phyloP scores from a whole-genome alignment of 2,329 filamentous ascomycete genomes.

The Ophiosphaerella herpotricha region DNA sequence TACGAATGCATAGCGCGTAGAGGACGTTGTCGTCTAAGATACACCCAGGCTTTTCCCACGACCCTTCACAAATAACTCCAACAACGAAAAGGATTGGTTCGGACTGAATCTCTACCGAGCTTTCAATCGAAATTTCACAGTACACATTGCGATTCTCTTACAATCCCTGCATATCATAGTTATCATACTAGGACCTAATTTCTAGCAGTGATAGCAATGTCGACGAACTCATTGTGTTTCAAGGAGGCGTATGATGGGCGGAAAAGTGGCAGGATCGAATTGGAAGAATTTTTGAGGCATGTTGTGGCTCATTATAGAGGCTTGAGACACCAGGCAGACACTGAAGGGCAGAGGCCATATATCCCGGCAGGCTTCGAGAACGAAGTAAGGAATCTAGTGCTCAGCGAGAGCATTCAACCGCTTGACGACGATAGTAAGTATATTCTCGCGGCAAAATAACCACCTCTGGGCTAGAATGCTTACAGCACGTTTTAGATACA shows the following conservation, averaged over 20 bases:
- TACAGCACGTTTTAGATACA: slow-evolving; percentile 1
- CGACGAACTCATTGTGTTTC: slow-evolving; percentile 6
- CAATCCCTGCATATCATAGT: neutral
- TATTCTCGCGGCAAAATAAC: neutral
- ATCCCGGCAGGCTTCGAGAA: slow-evolving; percentile 5
- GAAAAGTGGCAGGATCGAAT: neutral
- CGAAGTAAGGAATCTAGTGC: slow-evolving; percentile 6
- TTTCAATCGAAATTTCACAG: neutral
- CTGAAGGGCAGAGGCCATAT: slow-evolving; percentile 5
- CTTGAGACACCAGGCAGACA: slow-evolving; percentile 5
- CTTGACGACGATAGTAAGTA: slow-evolving; percentile 6
- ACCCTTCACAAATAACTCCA: neutral
- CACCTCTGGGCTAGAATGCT: neutral
- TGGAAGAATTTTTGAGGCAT: slow-evolving; percentile 8
- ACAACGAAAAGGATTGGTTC: neutral
- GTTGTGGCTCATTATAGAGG: slow-evolving; percentile 7
- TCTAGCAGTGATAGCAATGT: slow-evolving; percentile 4
- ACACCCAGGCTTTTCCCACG: neutral
- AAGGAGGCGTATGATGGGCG: slow-evolving; percentile 2
- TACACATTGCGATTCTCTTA: slow-evolving; percentile 1
- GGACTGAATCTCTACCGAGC: neutral
- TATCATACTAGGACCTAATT: slow-evolving; percentile 2
- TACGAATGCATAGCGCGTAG: neutral
- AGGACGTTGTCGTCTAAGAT: neutral
- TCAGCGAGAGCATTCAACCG: slow-evolving; percentile 2